Evolutionary conservation across 441 rosid genomes (phyloP).

Genomic region (Flueggea neowawraea): DNA sequence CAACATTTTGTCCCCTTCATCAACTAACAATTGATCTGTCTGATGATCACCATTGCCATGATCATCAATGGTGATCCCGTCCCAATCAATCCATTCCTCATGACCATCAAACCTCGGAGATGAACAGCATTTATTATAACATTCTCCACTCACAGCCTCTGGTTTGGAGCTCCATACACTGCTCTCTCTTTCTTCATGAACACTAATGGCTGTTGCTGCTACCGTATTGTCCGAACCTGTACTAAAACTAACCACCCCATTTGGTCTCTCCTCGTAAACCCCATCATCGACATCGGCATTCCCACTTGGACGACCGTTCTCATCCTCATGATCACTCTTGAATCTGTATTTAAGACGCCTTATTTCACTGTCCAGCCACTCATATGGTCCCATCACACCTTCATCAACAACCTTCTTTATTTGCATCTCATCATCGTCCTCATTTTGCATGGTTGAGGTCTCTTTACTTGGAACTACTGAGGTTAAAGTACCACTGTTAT

Average conservation of each 20-base stretch:
- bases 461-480: not conserved
- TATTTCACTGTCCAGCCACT: constrained; percentile 75
- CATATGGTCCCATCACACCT: constrained; percentile 46
- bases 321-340: constrained; percentile 20
- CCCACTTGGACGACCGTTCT: constrained; percentile 13
- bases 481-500: not conserved
- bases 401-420: constrained; percentile 1
- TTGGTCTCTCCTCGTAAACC: constrained; percentile 14
- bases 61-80: constrained; percentile 14
- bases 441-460: not conserved
- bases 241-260: not conserved
- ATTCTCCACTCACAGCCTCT: constrained; percentile 1
- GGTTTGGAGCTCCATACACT: not conserved
- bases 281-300: not conserved
- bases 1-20: constrained; percentile 19
- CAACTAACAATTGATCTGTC: constrained; percentile 13
- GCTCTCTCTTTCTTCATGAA: constrained; percentile 23
- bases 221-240: not conserved
- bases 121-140: constrained; percentile 16
- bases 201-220: constrained; percentile 9
- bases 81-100: constrained; percentile 41
- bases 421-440: not conserved
- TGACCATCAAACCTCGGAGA: constrained; percentile 18
- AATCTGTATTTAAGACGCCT: constrained; percentile 40
- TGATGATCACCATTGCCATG: not conserved